A percentile compares a stretch with the other conserved stretches of the same genome.
phyloP scores from a whole-genome alignment of 768 basidiomycete species.

The Rhizopogon salebrosus region DNA sequence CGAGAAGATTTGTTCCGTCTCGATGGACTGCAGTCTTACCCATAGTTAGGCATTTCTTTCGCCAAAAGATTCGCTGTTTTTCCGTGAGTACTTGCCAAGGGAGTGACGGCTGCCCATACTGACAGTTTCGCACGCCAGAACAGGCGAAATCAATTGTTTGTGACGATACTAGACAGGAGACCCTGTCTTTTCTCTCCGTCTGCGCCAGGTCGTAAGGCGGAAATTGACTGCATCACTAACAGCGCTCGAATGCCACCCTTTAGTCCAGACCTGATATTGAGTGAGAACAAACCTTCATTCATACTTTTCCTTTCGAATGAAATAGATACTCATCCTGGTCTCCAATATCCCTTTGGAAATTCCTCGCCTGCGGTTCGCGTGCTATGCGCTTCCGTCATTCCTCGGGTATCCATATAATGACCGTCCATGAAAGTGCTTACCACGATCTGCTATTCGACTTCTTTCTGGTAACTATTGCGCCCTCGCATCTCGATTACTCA shows the following conservation, averaged over 20 bases:
- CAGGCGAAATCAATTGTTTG: neutral
- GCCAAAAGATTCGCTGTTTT: neutral
- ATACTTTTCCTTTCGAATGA: neutral
- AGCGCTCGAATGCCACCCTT: no score
- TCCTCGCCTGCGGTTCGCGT: neutral
- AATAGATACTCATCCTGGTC: neutral
- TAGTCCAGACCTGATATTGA: no score
- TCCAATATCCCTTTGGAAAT: no score
- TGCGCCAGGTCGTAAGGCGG: neutral
- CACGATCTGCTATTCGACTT: neutral
- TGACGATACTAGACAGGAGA: neutral
- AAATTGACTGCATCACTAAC: neutral
- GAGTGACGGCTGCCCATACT: neutral
- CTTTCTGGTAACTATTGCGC: neutral
- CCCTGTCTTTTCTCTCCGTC: neutral
- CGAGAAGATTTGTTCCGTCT: neutral
- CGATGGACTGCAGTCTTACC: neutral
- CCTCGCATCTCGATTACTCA: neutral
- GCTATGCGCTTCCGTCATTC: neutral
- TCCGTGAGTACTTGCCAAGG: neutral
- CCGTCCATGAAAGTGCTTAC: neutral
- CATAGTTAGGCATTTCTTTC: neutral
- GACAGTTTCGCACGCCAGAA: neutral
- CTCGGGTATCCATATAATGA: neutral
- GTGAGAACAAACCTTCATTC: neutral